Evolutionary conservation across 1,284 basidiomycete species (phyloP).

Genomic region (Fomitiporia mediterranea): DNA sequence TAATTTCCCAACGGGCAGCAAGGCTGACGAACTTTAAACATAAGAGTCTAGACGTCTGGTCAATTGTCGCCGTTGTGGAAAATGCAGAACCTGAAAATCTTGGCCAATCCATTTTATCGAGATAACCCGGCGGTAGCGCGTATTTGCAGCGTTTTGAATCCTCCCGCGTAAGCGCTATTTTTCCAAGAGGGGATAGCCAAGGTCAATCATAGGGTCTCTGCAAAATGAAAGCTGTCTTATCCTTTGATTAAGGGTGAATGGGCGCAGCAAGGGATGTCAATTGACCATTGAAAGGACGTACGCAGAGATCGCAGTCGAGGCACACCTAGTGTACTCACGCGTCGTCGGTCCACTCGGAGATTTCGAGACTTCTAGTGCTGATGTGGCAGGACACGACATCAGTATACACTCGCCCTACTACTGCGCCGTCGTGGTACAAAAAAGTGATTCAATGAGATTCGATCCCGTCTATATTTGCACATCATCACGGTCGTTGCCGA

Average conservation of each 20-base stretch:
- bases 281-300: not conserved
- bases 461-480: not conserved
- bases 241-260: not conserved
- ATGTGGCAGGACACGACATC: not conserved
- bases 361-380: not conserved
- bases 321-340: not conserved
- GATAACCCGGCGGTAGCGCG: not conserved
- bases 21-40: not conserved
- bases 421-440: constrained; percentile 5
- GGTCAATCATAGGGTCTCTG: not conserved
- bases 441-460: not conserved
- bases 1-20: not conserved
- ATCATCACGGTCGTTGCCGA: not conserved
- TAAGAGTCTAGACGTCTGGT: not conserved
- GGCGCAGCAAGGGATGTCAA: not conserved
- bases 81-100: not conserved
- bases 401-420: not conserved
- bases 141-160: not conserved
- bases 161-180: no score
- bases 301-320: not conserved
- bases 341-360: not conserved
- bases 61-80: no score
- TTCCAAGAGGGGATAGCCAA: not conserved
- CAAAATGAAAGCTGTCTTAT: not conserved
- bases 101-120: constrained; percentile 4